These are phyloP conservation scores for Atalantia buxifolia DNA, from an alignment of 345 rosid genomes.

Conservation along the genomic window DNA sequence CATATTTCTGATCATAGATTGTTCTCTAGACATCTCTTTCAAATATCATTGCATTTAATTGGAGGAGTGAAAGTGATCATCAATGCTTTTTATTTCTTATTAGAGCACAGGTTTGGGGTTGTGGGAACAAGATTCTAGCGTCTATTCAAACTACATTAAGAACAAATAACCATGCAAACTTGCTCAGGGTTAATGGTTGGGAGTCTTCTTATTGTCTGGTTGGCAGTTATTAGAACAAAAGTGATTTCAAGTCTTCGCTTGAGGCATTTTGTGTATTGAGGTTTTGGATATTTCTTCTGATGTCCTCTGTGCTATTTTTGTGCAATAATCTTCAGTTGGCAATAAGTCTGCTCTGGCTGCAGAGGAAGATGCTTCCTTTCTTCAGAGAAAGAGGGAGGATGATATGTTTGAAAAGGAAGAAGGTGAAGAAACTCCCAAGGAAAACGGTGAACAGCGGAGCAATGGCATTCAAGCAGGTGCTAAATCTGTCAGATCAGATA, in stretches of 20 bases:
- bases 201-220: too few relatives aligned
- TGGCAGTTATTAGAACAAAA: not conserved
- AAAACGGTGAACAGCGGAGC: slow-evolving; percentile 55
- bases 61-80: not conserved
- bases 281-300: not conserved
- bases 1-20: not conserved
- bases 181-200: not conserved
- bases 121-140: too few relatives aligned
- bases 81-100: not conserved
- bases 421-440: slow-evolving; percentile 40
- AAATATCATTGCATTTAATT: not conserved
- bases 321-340: slow-evolving; percentile 26
- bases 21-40: not conserved
- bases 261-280: not conserved
- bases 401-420: slow-evolving; percentile 45
- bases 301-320: not conserved
- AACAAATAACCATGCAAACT: not conserved
- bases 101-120: not conserved
- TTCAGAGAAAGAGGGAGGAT: slow-evolving; percentile 37
- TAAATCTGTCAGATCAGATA: slow-evolving; percentile 52
- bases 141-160: not conserved
- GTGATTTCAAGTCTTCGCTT: not conserved
- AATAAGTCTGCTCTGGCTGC: slow-evolving; percentile 33
- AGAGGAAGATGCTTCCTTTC: slow-evolving; percentile 45
- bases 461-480: slow-evolving; percentile 48